A percentile compares a stretch with the other conserved stretches of the same genome.
Conservation (phyloP, 495 filamentous ascomycete species). For the Penicillium samsonianum region DNA sequence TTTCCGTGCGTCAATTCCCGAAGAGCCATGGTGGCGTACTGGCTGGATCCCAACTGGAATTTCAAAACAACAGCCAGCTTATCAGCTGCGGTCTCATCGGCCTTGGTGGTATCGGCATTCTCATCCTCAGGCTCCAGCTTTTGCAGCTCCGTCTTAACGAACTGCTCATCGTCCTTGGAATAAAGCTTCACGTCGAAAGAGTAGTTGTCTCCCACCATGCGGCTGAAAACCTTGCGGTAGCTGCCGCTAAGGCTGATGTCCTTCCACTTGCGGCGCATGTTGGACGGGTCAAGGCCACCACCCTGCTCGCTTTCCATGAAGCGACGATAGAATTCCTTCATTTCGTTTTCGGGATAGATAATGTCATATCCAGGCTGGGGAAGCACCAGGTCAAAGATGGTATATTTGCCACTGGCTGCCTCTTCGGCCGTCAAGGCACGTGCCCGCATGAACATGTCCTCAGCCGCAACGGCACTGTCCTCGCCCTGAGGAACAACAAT, state of each 20-base stretch:
- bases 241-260: constrained; percentile 86
- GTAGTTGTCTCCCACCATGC: constrained; percentile 55
- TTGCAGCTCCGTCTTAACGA: constrained; percentile 83
- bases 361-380: constrained; percentile 92
- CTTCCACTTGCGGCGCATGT: constrained; percentile 83
- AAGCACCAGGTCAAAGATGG: constrained; percentile 88
- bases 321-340: constrained; percentile 73
- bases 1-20: constrained; percentile 80
- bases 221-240: constrained; percentile 83
- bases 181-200: constrained; percentile 71
- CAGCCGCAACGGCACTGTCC: constrained; percentile 54
- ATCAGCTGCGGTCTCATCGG: constrained; percentile 18
- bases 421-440: constrained; percentile 74
- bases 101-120: constrained; percentile 4
- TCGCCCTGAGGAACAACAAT: constrained; percentile 59
- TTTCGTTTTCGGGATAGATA: constrained; percentile 78
- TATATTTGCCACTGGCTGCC: constrained; percentile 73
- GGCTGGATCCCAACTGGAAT: constrained; percentile 79
- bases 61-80: constrained; percentile 84
- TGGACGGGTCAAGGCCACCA: constrained; percentile 73
- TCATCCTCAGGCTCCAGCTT: constrained; percentile 31
- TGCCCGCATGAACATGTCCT: constrained; percentile 71
- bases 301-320: constrained; percentile 82
- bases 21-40: constrained; percentile 93
- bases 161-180: constrained; percentile 69